Evolutionary conservation across 164 flowering plant genomes (phyloP).

Genomic region (Chimonanthus praecox): DNA sequence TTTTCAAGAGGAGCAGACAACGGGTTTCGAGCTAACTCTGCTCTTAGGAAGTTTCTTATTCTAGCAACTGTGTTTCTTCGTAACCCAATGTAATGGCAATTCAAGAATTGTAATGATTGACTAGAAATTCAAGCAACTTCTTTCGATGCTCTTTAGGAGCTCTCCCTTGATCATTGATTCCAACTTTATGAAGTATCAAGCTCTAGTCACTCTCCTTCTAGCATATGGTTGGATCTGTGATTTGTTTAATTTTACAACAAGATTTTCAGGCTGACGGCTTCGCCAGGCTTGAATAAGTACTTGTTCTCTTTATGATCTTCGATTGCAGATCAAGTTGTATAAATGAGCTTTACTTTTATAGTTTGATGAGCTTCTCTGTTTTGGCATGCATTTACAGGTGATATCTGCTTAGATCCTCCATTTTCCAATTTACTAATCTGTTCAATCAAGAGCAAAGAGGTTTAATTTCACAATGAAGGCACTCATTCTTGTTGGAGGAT

Average conservation of each 20-base stretch:
- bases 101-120: too few relatives aligned
- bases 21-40: too few relatives aligned
- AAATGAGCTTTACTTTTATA: background rate
- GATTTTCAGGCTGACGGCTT: background rate
- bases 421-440: slow-evolving; percentile 3
- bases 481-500: slow-evolving; percentile 97
- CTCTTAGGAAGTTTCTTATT: too few relatives aligned
- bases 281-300: background rate
- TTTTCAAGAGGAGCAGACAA: too few relatives aligned
- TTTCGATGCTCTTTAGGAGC: too few relatives aligned
- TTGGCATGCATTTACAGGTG: slow-evolving; percentile 1
- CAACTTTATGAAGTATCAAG: too few relatives aligned
- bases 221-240: too few relatives aligned
- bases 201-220: too few relatives aligned
- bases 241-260: background rate
- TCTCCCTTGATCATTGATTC: too few relatives aligned
- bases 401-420: slow-evolving; percentile 12
- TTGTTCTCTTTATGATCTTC: background rate
- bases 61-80: too few relatives aligned
- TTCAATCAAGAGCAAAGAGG: background rate
- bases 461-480: slow-evolving; percentile 70
- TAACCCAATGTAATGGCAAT: too few relatives aligned
- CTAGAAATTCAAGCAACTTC: too few relatives aligned
- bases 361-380: background rate
- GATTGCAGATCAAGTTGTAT: background rate